Conservation (phyloP, 2,329 filamentous ascomycete species). For the Aciculosporium take region DNA sequence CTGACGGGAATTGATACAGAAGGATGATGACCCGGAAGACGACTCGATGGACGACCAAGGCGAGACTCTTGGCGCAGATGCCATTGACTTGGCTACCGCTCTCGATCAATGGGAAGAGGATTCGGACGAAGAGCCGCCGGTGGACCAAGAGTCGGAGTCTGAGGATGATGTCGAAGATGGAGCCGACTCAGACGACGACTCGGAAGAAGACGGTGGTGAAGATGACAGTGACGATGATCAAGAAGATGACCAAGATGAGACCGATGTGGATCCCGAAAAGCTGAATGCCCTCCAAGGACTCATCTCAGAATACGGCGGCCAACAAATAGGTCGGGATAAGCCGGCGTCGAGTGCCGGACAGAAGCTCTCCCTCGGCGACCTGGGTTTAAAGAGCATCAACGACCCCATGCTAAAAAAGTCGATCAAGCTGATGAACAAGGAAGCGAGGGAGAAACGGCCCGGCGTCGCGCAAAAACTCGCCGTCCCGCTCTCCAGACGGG, state of each 20-base stretch:
- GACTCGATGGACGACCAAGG: constrained; percentile 47
- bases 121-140: constrained; percentile 33
- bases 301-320: constrained; percentile 54
- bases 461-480: constrained; percentile 53
- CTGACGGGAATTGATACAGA: neutral
- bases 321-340: constrained; percentile 38
- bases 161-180: constrained; percentile 27
- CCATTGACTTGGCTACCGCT: constrained; percentile 43
- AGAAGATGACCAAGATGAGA: constrained; percentile 38
- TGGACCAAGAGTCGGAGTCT: constrained; percentile 28
- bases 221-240: neutral
- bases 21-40: constrained; percentile 24
- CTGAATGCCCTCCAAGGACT: constrained; percentile 53
- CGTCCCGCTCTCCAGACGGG: constrained; percentile 68
- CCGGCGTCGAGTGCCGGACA: constrained; percentile 34
- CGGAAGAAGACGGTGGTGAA: constrained; percentile 23
- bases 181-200: constrained; percentile 31
- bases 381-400: constrained; percentile 54
- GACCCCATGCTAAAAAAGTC: constrained; percentile 67
- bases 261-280: constrained; percentile 36
- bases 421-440: constrained; percentile 57
- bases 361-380: constrained; percentile 62
- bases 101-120: constrained; percentile 40
- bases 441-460: constrained; percentile 35
- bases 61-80: constrained; percentile 43